Conservation (phyloP, 2,329 filamentous ascomycete species). For the Mycosphaerella sp. region DNA sequence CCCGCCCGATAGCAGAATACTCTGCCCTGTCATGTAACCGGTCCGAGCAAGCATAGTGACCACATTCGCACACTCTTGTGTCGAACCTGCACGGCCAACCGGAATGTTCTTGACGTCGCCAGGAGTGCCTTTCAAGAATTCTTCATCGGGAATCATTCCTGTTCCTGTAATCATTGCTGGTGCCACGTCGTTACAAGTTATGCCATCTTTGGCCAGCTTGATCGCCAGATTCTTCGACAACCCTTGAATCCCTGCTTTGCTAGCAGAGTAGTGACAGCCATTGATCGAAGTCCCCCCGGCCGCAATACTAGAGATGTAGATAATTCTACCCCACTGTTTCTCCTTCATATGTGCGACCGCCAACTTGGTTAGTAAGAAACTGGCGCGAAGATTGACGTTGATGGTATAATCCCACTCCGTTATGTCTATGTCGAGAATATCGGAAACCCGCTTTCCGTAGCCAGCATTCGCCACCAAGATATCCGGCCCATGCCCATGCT, state of each 20-base stretch:
- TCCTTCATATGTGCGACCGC: slow-evolving; percentile 56
- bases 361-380: slow-evolving; percentile 58
- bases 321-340: slow-evolving; percentile 57
- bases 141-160: slow-evolving; percentile 54
- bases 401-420: slow-evolving; percentile 61
- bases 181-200: slow-evolving; percentile 64
- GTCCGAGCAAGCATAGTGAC: slow-evolving; percentile 56
- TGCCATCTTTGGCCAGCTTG: slow-evolving; percentile 55
- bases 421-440: slow-evolving; percentile 51
- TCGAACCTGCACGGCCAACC: slow-evolving; percentile 52
- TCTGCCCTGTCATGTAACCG: slow-evolving; percentile 45
- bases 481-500: slow-evolving; percentile 52
- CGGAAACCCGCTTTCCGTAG: slow-evolving; percentile 53
- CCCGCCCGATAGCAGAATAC: slow-evolving; percentile 28
- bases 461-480: slow-evolving; percentile 64
- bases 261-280: slow-evolving; percentile 32
- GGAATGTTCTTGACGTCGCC: slow-evolving; percentile 57
- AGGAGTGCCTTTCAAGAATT: slow-evolving; percentile 39
- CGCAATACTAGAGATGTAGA: slow-evolving; percentile 60
- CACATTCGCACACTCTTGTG: slow-evolving; percentile 55
- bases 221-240: slow-evolving; percentile 60
- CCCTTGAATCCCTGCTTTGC: slow-evolving; percentile 49
- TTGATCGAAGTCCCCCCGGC: slow-evolving; percentile 60
- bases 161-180: slow-evolving; percentile 59
- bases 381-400: slow-evolving; percentile 56